Conservation (phyloP, 257 asterid genomes). For the Eucommia ulmoides region DNA sequence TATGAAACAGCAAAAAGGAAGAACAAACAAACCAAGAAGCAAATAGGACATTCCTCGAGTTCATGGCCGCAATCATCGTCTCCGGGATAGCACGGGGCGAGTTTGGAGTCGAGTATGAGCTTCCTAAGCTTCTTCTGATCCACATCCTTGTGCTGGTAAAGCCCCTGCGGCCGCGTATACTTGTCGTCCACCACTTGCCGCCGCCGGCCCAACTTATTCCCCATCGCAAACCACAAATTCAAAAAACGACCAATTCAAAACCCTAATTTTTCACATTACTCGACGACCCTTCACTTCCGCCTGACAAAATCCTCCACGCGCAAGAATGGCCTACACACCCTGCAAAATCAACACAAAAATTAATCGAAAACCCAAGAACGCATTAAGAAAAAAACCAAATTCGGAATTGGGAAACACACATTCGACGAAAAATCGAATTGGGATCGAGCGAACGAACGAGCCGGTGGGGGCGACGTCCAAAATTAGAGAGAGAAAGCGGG, state of each 20-base stretch:
- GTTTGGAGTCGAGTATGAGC: slow-evolving; percentile 83
- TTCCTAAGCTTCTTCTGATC: slow-evolving; percentile 95
- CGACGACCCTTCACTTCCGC: too few relatives aligned
- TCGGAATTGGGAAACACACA: neutral
- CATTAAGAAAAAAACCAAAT: too few relatives aligned
- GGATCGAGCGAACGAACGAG: slow-evolving; percentile 9
- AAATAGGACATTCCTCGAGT: slow-evolving; percentile 96
- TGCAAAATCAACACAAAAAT: too few relatives aligned
- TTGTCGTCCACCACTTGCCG: slow-evolving; percentile 96
- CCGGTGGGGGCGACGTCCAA: neutral
- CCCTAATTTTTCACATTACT: slow-evolving; percentile 16
- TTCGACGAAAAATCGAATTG: neutral
- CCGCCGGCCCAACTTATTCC: slow-evolving; percentile 93
- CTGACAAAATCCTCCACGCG: too few relatives aligned
- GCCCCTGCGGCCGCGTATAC: slow-evolving; percentile 98
- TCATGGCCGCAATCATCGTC: slow-evolving; percentile 73
- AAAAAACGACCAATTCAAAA: slow-evolving; percentile 9
- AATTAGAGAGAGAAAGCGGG: neutral
- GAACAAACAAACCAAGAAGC: slow-evolving; percentile 81
- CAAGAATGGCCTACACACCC: too few relatives aligned
- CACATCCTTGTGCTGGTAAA: slow-evolving; percentile 93
- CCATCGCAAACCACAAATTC: slow-evolving; percentile 49
- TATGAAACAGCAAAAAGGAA: neutral
- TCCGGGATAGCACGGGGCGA: slow-evolving; percentile 98
- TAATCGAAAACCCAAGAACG: too few relatives aligned